Evolutionary conservation across 371 early-diverging fungal species (phyloP), one percentile per base, ranked within the genome.

Genomic region (Dinochytrium kinnereticum): DNA sequence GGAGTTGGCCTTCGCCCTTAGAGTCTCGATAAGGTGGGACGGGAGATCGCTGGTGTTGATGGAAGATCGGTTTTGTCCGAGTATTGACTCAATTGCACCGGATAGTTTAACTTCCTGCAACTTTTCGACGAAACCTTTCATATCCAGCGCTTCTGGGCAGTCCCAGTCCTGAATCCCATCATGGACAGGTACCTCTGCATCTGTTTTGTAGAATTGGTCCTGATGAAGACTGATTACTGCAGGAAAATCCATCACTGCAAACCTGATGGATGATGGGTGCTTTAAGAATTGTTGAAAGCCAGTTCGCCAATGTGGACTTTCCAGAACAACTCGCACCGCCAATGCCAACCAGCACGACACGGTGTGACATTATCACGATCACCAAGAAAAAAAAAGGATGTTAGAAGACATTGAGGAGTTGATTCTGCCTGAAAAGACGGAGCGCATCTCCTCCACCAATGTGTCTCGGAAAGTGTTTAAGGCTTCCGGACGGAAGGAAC

Each of bases 141-240:
- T 77, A 64, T 94, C 91, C 1, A 95, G 82, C 1, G 94, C 90
- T 31, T 86, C 90, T 10, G 94, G 94, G 50, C 92, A 93, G 78
- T 96, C 96, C 96, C 95, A 96, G 75, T 96, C 91, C 57, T 82
- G 85, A 0, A 90, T 76, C 0, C 90, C 89, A 2, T 91, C 87
- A 37, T 79, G 78, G 1, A 90, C 70, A 5, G 95, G 95, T 21
- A 96, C 88, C 15, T 91, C 81, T 40, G 59, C 72, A 26, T 64
- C 75, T 80, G 89, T 90, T 75, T 90, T 89, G 82, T 90, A 95
- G 80, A 89, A 94, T 71, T 92, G 89, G 81, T 95, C 96, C 79
- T 95, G 93, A n/a, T 30, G 64, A 38, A 34, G 40, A 64, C 26
- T 37, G 3, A 51, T 61, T 61, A n/a, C n/a, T n/a, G n/a, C 24